These are phyloP conservation scores for Aspergillus quadricinctus DNA, from an alignment of 2,329 filamentous ascomycete species.

Conservation along the genomic window DNA sequence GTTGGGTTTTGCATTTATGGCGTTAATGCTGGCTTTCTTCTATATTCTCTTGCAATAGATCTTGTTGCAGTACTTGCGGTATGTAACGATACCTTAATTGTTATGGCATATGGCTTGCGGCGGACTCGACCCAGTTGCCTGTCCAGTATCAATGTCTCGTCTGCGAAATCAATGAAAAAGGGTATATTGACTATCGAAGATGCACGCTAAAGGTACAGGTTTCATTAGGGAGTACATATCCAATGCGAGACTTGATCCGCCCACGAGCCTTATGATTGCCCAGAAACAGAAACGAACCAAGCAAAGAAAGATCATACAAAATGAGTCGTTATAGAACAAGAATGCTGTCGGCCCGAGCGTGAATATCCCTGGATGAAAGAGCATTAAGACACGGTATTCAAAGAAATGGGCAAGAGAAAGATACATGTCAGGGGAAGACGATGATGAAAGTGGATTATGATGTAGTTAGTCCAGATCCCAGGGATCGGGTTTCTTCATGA, in stretches of 20 bases:
- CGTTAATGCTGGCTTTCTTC: slow-evolving; percentile 17
- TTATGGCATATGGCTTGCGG: not conserved
- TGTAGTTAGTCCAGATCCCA: slow-evolving; percentile 25
- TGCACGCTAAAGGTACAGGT: slow-evolving; percentile 13
- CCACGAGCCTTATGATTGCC: slow-evolving; percentile 7
- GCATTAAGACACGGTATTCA: not conserved
- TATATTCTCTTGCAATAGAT: not conserved
- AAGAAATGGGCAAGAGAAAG: not conserved
- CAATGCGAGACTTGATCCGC: slow-evolving; percentile 5
- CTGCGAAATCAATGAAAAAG: not conserved
- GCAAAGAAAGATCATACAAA: not conserved
- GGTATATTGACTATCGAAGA: slow-evolving; percentile 6
- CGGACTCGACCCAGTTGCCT: not conserved
- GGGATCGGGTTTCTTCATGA: slow-evolving; percentile 19
- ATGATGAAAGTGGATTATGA: slow-evolving; percentile 10
- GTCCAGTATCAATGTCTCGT: not conserved
- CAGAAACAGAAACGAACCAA: not conserved
- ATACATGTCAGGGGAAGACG: not conserved
- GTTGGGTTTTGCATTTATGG: slow-evolving; percentile 19
- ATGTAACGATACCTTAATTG: not conserved
- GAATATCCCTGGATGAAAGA: too few relatives aligned
- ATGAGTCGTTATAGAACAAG: not conserved
- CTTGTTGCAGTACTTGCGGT: slow-evolving; percentile 2
- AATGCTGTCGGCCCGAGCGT: not conserved
- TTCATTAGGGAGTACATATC: slow-evolving; percentile 13